Base-by-base conservation (phyloP, 2,329 filamentous ascomycete genomes). In the Monosporascus sp. region DNA sequence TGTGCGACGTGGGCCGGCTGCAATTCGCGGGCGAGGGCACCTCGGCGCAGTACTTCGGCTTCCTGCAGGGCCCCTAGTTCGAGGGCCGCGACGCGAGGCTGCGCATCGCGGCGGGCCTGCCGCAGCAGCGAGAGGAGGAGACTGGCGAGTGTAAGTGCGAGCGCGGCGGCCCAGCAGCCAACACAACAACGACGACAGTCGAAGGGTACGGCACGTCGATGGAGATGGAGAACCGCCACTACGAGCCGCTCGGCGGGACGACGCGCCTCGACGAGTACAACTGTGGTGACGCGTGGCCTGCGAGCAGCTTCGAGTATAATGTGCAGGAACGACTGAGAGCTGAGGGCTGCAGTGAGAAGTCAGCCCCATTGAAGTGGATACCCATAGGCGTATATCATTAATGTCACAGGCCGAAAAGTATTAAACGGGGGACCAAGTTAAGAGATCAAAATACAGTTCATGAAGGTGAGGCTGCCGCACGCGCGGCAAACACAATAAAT, bases 21-120 rank as follows among this genome's bases (percentile, higher is more conserved):
- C 87, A 78, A 72, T 88, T 86, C 56, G 84, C 85, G 0, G 85
- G 85, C 0, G 85, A 88, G 63, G 80, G 79, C 2, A 86, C 78
- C 1, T 84, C 79, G 43, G 75, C 81, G 0, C 74, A 81, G 59
- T 87, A 85, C 64, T 88, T 79, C 66, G 85, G 85, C 0, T 88
- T 84, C 66, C 59, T 88, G 63, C 85, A 88, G 28, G 82, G 81
- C 0, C 80, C 81, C 0, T 85, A 74, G 68, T 82, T 74, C 38
- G 81, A 85, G 60, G 82, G 82, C 0, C 71, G 72, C 1, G 72
- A 76, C 6, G 77, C 73, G 0, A 82, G 77, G 0, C 65, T 71
- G 41, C 69, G 70, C 2, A 68, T 81, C 37, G 75, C 74, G 6
- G 24, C 24, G 2, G 70, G 61, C 7, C 64, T 70, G 47, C 50